phyloP scores from a whole-genome alignment of 768 basidiomycete species.

The Tricholoma terreum region DNA sequence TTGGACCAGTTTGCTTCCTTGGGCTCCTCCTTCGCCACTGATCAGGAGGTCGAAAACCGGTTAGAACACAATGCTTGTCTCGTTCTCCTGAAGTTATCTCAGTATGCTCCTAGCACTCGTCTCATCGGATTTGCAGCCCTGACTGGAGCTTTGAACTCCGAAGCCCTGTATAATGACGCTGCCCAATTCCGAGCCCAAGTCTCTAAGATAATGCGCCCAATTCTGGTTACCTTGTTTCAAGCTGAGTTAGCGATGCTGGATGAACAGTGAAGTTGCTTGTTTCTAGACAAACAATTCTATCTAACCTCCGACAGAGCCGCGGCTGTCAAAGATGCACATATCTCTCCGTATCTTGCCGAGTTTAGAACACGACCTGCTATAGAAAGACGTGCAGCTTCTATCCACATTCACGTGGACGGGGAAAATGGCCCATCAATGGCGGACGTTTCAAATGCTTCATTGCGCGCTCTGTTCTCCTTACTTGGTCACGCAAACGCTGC shows the following conservation, averaged over 20 bases:
- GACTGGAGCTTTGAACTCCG: slow-evolving; percentile 76
- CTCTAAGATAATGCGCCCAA: slow-evolving; percentile 63
- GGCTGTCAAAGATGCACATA: slow-evolving; percentile 64
- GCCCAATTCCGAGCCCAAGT: slow-evolving; percentile 73
- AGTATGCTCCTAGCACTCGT: slow-evolving; percentile 54
- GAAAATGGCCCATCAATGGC: slow-evolving; percentile 74
- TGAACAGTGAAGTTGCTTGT: slow-evolving; percentile 55
- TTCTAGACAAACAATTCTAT: neutral
- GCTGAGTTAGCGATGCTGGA: slow-evolving; percentile 58
- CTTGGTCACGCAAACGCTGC: slow-evolving; percentile 72
- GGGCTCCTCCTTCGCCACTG: slow-evolving; percentile 50
- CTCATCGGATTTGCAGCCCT: slow-evolving; percentile 85
- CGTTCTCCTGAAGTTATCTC: neutral
- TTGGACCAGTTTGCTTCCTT: slow-evolving; percentile 63
- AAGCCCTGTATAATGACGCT: slow-evolving; percentile 74
- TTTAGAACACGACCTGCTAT: slow-evolving; percentile 77
- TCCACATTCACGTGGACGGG: slow-evolving; percentile 85
- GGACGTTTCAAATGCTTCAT: slow-evolving; percentile 73
- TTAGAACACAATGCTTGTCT: slow-evolving; percentile 22
- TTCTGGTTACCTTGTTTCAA: slow-evolving; percentile 65
- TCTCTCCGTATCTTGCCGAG: slow-evolving; percentile 78
- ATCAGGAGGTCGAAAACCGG: slow-evolving; percentile 77
- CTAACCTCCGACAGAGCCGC: slow-evolving; percentile 42
- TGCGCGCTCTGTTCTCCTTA: slow-evolving; percentile 70
- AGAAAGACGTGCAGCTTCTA: slow-evolving; percentile 84